Evolutionary conservation across 225 moss, liverwort and hornwort genomes (phyloP).

Genomic region (Polytrichum formosum): DNA sequence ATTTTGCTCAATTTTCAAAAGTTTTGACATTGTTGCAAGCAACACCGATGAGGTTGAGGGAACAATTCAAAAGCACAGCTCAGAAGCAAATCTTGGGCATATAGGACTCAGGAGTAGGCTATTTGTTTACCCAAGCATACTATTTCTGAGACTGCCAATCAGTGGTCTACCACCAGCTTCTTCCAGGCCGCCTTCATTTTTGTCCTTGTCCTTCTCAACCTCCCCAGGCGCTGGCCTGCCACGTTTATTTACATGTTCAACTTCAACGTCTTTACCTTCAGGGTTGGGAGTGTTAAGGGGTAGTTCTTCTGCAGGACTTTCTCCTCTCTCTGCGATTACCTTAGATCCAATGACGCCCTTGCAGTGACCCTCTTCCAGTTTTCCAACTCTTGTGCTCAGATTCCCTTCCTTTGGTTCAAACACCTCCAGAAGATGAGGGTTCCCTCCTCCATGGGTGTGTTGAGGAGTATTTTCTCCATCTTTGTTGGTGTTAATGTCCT

Average conservation of each 20-base stretch:
- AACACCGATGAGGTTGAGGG: no score
- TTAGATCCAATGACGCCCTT: not conserved
- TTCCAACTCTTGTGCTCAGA: not conserved
- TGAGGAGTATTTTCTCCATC: no score
- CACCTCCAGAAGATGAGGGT: not conserved
- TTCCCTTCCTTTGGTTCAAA: not conserved
- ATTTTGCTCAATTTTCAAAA: no score
- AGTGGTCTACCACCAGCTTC: conserved; percentile 11
- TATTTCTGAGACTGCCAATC: not conserved
- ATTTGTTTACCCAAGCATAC: no score
- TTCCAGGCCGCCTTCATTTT: conserved; percentile 24
- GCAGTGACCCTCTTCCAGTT: not conserved
- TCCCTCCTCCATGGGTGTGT: not conserved
- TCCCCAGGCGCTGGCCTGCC: conserved; percentile 6
- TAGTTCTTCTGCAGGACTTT: not conserved
- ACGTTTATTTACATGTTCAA: conserved; percentile 1
- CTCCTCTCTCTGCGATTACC: not conserved
- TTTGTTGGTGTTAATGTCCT: no score
- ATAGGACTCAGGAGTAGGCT: no score
- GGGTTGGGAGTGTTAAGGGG: no score
- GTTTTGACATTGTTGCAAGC: no score
- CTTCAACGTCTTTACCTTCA: not conserved
- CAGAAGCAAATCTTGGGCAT: no score
- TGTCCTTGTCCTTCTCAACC: conserved; percentile 37
- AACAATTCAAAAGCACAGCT: no score